Evolutionary conservation across 768 basidiomycete species (phyloP), one percentile per base, ranked within the genome.

Genomic region (Leccinellum rugosiceps): DNA sequence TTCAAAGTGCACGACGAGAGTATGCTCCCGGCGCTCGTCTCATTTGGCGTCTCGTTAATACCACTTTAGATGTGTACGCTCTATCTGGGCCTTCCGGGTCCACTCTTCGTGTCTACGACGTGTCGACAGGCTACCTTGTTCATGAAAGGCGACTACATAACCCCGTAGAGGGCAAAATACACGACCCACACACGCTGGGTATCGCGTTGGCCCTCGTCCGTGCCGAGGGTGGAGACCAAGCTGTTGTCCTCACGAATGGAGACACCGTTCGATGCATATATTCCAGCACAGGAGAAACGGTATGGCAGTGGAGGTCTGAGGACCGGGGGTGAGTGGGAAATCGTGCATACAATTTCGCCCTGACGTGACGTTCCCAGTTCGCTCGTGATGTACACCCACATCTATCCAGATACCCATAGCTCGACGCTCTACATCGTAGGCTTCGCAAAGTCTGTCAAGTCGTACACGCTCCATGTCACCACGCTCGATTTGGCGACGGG

Each of bases 31-130:
- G 6, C 26, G 8, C 31, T 19, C 4, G 8, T 3, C 28, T 53
- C 23, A 23, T 31, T 19, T 7, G 3, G 13, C 3, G 4, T 23
- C 14, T 51, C 15, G 4, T 43, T 56, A 19, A 62, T 32, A 0
- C 9, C 23, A n/a, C 19, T 5, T 19, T 54, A 93, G 93, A 76
- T 35, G 73, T 95, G 41, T 81, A 85, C 31, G 75, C 88, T 3
- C 75, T 96, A 21, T 94, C 94, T 46, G 92, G 92, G 9, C 78
- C 84, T 2, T 84, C 84, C 2, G 90, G 87, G 10, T 76, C 86
- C 4, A 87, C 76, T 2, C 74, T 92, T 19, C 84, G 93, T 21
- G 69, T 83, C 3, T 87, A 94, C 65, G 85, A 92, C 38, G 71
- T 76, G 4, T 64, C 73, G 2, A 85, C 81, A 0, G 94, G 94